Evolutionary conservation across 306 rosid genomes (phyloP), one percentile per base, ranked within the genome.

Genomic region (Glycine latifolia): DNA sequence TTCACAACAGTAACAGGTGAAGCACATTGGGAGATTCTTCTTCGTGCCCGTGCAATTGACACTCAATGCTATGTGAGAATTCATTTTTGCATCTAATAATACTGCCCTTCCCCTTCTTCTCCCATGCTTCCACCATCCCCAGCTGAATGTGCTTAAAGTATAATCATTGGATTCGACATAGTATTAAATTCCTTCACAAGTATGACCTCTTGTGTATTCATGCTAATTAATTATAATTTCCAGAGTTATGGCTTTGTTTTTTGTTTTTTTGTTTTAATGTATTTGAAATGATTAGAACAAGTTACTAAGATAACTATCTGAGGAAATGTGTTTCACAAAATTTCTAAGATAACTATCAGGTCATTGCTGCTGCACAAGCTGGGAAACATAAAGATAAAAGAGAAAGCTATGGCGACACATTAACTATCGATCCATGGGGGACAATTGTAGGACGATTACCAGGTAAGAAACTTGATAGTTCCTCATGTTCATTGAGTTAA

Each of bases 21-120:
- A 86, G 99, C 98, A 17, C 99, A 95, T 74, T 95, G 97, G 99
- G 99, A 95, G 90, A 73, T 90, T 85, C 99, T 95, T 85, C 97
- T 95, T 46, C 92, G 96, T 69, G 93, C 98, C 74, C 96, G 99
- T 78, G 99, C 99, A 86, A 88, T 93, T 85, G 98, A 95, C 85
- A 93, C 87, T 84, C 99, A 95, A 62, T 95, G 99, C 84, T 95
- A 89, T 68, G 98, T 95, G 89, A 80, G 86, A 79, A 73, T 65
- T 77, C 61, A 26, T 54, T 78, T 82, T 78, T 67, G 63, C 74
- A 39, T 86, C 7, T 76, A 26, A n/a, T 67, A 17, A 41, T 68
- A 44, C 11, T 78, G 3, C 60, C 74, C 41, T 55, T 48, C 43
- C 43, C 52, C n/a, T 47, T 17, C 81, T 53, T 72, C 31, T 47